Evolutionary conservation across 202 grass and related monocot genomes (phyloP).

Genomic region (Digitaria exilis): DNA sequence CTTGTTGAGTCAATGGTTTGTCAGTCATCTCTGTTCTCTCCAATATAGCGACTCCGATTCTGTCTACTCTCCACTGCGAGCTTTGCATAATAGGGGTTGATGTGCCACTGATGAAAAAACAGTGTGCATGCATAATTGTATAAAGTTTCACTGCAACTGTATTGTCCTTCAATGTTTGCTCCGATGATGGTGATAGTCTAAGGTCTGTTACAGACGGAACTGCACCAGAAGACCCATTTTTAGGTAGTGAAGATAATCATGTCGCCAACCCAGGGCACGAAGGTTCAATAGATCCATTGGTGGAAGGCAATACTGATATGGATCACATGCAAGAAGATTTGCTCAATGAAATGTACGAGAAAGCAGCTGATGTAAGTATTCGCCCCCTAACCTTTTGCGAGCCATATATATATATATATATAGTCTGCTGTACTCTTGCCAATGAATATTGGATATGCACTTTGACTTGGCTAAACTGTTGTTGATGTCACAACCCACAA

Average conservation of each 20-base stretch:
- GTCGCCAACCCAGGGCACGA: conserved; percentile 24
- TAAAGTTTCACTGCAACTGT: neutral
- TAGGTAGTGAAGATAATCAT: conserved; percentile 39
- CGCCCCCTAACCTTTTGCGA: neutral
- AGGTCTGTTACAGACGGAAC: conserved; percentile 46
- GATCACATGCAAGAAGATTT: conserved; percentile 68
- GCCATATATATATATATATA: neutral
- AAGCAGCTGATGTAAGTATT: conserved; percentile 50
- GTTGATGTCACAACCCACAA: conserved; percentile 6
- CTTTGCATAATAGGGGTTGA: neutral
- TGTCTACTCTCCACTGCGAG: neutral
- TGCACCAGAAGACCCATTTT: conserved; percentile 37
- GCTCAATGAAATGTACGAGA: conserved; percentile 70
- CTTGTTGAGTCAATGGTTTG: neutral
- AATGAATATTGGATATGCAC: neutral
- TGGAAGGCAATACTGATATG: conserved; percentile 39
- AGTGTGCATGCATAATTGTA: neutral
- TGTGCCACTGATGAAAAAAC: neutral
- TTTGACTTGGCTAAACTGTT: neutral
- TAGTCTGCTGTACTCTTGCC: neutral
- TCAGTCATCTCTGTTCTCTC: neutral
- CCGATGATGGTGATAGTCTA: neutral
- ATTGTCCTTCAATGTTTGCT: neutral
- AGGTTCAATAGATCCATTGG: conserved; percentile 29
- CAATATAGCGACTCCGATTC: neutral